phyloP scores from a whole-genome alignment of 23 red algal species.

The Agarophyton chilense region DNA sequence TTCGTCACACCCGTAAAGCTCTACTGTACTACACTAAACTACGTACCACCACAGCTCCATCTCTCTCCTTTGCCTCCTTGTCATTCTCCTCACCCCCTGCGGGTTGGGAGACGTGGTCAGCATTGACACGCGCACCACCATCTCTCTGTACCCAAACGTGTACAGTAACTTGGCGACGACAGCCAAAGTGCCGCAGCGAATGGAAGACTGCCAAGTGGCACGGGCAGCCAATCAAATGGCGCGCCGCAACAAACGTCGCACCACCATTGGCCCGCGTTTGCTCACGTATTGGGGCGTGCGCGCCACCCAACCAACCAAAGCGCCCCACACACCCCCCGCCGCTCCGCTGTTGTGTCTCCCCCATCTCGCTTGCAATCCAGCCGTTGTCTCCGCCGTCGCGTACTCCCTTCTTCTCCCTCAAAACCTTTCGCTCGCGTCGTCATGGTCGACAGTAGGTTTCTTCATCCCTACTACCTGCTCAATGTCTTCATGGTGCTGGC shows the following conservation, averaged over 20 bases:
- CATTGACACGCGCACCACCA: too few relatives aligned
- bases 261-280: not conserved
- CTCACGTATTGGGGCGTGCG: not conserved
- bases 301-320: not conserved
- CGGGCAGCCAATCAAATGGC: not conserved
- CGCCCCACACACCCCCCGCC: not conserved
- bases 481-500: conserved; percentile 50
- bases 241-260: not conserved
- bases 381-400: not conserved
- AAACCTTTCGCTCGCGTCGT: not conserved
- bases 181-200: too few relatives aligned
- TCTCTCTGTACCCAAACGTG: too few relatives aligned
- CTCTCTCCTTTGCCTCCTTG: too few relatives aligned
- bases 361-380: too few relatives aligned
- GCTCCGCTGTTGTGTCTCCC: too few relatives aligned
- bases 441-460: conserved; percentile 38
- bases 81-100: too few relatives aligned
- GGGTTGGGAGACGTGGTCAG: too few relatives aligned
- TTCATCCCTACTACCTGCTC: conserved; percentile 69
- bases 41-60: too few relatives aligned
- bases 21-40: too few relatives aligned
- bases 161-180: too few relatives aligned
- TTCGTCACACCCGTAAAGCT: not conserved
- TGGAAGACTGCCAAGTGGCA: not conserved
- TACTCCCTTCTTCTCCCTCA: not conserved